These are phyloP conservation scores for Aristolochia fimbriata DNA, from an alignment of 164 flowering plant genomes.

Conservation along the genomic window DNA sequence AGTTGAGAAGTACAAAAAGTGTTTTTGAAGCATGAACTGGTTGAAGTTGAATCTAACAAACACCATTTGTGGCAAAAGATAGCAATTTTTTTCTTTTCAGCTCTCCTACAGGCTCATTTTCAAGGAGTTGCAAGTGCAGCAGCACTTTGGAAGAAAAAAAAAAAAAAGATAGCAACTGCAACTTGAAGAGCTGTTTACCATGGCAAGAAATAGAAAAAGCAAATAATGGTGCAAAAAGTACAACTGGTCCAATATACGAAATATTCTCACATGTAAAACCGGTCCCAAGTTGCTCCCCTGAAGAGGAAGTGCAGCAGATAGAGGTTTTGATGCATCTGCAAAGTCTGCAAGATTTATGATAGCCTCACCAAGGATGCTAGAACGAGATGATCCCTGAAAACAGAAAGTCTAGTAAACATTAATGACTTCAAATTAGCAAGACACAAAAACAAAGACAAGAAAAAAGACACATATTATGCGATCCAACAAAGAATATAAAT, in stretches of 20 bases:
- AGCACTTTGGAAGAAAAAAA: too few species aligned
- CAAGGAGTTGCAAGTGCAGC: too few species aligned
- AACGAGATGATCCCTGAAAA: constrained; percentile 80
- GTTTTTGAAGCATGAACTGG: too few species aligned
- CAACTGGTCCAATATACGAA: neutral
- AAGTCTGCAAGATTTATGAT: constrained; percentile 84
- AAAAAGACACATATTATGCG: neutral
- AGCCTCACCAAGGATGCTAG: constrained; percentile 90
- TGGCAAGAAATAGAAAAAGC: neutral
- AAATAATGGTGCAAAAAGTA: neutral
- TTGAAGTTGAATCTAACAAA: constrained; percentile 3
- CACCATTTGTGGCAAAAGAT: neutral
- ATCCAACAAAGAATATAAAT: constrained; percentile 1
- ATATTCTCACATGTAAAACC: constrained; percentile 65
- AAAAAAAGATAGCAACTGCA: too few species aligned
- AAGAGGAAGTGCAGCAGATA: constrained; percentile 55
- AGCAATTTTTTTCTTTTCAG: too few species aligned
- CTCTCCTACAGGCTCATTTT: too few species aligned
- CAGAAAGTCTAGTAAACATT: too few species aligned
- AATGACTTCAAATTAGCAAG: too few species aligned
- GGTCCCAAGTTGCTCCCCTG: constrained; percentile 72
- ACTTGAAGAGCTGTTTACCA: neutral
- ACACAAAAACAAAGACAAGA: too few species aligned
- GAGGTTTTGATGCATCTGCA: constrained; percentile 80
- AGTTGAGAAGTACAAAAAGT: too few species aligned